A percentile compares a stretch with the other conserved stretches of the same genome.
phyloP scores from a whole-genome alignment of 2,329 filamentous ascomycete genomes.

The Botryosphaeria dothidea region DNA sequence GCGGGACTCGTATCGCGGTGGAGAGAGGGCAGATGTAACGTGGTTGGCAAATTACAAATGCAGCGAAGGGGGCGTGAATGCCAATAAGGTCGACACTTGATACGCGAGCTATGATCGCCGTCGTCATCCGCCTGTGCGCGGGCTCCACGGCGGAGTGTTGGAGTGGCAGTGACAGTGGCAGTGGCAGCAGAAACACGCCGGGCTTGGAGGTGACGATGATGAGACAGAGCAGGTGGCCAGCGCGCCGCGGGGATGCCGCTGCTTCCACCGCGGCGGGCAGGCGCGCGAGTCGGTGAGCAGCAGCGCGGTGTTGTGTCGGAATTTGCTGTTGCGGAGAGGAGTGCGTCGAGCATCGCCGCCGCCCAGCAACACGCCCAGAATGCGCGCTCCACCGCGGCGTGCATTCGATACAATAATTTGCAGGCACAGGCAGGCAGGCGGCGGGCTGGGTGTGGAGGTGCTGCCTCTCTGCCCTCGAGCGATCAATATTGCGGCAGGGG shows the following conservation, averaged over 20 bases:
- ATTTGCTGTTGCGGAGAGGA: conserved; percentile 10
- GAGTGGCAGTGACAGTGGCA: neutral
- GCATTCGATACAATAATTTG: conserved; percentile 17
- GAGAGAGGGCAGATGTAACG: conserved; percentile 13
- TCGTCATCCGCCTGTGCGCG: conserved; percentile 10
- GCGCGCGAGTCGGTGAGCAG: conserved; percentile 10
- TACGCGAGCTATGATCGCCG: conserved; percentile 16
- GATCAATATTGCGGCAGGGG: conserved; percentile 15
- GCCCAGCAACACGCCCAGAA: conserved; percentile 17
- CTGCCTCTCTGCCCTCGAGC: neutral
- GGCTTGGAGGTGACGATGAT: neutral
- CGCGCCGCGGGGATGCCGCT: conserved; percentile 15
- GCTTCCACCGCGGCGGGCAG: conserved; percentile 1
- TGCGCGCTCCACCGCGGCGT: conserved; percentile 16
- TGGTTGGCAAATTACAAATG: conserved; percentile 18
- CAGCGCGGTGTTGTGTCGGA: neutral
- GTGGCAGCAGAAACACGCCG: conserved; percentile 6
- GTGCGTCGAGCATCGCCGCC: neutral
- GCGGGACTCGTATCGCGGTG: conserved; percentile 15
- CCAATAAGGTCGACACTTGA: conserved; percentile 12
- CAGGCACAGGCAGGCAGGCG: too few relatives aligned
- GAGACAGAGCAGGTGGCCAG: conserved; percentile 10
- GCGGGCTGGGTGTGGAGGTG: neutral
- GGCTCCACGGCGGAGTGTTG: neutral
- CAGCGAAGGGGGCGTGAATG: neutral